Evolutionary conservation across 352 stramenopile species (phyloP).

Genomic region (Globisporangium lucens): DNA sequence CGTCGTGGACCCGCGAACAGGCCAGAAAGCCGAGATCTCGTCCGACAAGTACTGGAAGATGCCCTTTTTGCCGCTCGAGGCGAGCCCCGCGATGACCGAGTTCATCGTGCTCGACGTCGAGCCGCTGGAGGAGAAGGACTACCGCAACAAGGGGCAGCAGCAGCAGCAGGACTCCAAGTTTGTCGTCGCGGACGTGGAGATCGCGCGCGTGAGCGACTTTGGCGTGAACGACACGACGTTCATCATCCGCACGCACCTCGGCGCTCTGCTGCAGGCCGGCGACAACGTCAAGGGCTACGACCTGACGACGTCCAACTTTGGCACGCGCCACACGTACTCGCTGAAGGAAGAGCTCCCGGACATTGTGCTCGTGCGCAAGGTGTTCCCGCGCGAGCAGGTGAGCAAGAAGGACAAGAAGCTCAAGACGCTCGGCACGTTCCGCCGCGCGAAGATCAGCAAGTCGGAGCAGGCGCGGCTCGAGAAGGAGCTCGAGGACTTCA

Average conservation of each 20-base stretch:
- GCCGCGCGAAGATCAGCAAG: constrained; percentile 46
- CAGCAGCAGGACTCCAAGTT: constrained; percentile 30
- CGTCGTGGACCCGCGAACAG: constrained; percentile 56
- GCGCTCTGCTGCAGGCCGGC: constrained; percentile 47
- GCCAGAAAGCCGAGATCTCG: constrained; percentile 49
- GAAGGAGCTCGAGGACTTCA: constrained; percentile 58
- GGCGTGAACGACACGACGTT: constrained; percentile 80
- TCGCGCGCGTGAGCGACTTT: constrained; percentile 69
- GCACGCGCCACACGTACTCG: constrained; percentile 30
- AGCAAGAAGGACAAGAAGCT: constrained; percentile 41
- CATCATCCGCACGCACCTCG: constrained; percentile 60
- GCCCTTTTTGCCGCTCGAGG: constrained; percentile 59
- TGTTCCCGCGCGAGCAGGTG: constrained; percentile 44
- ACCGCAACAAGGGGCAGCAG: constrained; percentile 8
- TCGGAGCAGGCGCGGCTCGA: constrained; percentile 44
- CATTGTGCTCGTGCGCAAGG: constrained; percentile 73
- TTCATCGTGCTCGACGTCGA: constrained; percentile 76
- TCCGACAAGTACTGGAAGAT: constrained; percentile 73
- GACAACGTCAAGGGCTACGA: constrained; percentile 79
- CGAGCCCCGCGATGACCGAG: constrained; percentile 56
- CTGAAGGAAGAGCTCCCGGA: constrained; percentile 67
- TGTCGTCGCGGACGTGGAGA: constrained; percentile 62
- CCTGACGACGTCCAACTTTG: constrained; percentile 54
- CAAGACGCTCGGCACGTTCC: constrained; percentile 42
- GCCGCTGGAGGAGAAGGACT: constrained; percentile 24